phyloP scores from a whole-genome alignment of 2,329 filamentous ascomycete species.

The Epichloe brachyelytri region DNA sequence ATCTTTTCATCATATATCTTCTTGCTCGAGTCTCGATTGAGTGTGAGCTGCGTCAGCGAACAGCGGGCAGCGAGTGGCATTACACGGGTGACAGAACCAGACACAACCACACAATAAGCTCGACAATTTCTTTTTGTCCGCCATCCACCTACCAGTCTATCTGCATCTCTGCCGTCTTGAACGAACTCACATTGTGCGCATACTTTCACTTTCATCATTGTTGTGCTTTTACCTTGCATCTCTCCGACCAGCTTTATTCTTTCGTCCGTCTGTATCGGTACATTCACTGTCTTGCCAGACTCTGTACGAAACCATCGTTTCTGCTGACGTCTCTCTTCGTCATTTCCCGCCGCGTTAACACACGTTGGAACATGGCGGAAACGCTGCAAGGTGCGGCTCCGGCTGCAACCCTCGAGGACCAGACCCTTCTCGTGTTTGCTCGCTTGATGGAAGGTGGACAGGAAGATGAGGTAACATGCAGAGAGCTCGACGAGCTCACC shows the following conservation, averaged over 20 bases:
- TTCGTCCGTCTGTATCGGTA: no score
- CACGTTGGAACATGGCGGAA: constrained; percentile 19
- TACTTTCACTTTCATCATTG: no score
- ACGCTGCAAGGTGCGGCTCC: constrained; percentile 17
- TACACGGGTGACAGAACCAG: not conserved
- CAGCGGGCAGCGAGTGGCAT: not conserved
- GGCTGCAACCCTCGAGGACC: constrained; percentile 37
- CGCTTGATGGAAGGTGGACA: constrained; percentile 83
- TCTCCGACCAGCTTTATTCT: no score
- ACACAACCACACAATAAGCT: not conserved
- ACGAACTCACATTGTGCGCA: no score
- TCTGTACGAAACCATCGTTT: not conserved
- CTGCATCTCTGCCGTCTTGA: not conserved
- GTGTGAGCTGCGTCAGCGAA: not conserved
- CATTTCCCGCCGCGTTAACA: not conserved
- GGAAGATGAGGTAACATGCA: constrained; percentile 60
- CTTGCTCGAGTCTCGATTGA: no score
- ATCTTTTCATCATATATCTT: not conserved
- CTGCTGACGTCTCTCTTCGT: constrained; percentile 1
- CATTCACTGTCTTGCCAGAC: not conserved
- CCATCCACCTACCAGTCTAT: not conserved
- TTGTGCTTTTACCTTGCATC: no score
- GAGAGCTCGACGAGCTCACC: constrained; percentile 44
- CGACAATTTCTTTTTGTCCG: no score
- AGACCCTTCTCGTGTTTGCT: constrained; percentile 68